Evolutionary conservation across 768 basidiomycete genomes (phyloP).

Genomic region (Leccinum obscurum): DNA sequence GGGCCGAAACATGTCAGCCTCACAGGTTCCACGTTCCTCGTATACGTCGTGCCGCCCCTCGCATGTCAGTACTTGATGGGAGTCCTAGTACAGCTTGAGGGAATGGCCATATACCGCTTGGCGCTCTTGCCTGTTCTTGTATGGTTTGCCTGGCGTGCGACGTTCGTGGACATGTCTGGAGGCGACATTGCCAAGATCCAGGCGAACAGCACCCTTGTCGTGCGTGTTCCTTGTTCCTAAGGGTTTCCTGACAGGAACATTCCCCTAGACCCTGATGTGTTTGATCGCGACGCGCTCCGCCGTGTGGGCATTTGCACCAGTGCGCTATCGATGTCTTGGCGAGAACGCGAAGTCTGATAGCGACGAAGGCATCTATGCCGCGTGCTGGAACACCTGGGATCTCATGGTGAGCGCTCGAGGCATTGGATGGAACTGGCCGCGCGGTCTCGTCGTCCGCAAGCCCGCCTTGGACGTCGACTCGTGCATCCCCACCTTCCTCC

Average conservation of each 20-base stretch:
- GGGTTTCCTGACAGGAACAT: neutral
- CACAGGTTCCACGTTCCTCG: slow-evolving; percentile 27
- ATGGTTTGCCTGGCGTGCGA: slow-evolving; percentile 45
- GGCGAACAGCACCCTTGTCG: slow-evolving; percentile 19
- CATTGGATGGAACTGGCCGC: slow-evolving; percentile 31
- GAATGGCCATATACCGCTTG: slow-evolving; percentile 40
- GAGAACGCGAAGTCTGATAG: neutral
- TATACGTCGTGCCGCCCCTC: slow-evolving; percentile 44
- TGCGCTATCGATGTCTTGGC: slow-evolving; percentile 14
- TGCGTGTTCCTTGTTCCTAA: slow-evolving; percentile 12
- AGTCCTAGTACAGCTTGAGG: slow-evolving; percentile 52
- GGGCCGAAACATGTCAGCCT: slow-evolving; percentile 9
- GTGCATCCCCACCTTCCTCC: slow-evolving; percentile 13
- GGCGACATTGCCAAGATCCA: slow-evolving; percentile 14
- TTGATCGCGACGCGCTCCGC: slow-evolving; percentile 16
- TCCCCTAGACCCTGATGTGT: slow-evolving; percentile 16
- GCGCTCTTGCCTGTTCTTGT: slow-evolving; percentile 49
- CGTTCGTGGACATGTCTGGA: slow-evolving; percentile 23
- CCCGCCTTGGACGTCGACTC: slow-evolving; percentile 8
- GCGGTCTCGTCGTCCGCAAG: slow-evolving; percentile 19
- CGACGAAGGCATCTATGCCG: slow-evolving; percentile 8
- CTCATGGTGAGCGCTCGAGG: slow-evolving; percentile 26
- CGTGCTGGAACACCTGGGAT: slow-evolving; percentile 31
- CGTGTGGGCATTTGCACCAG: slow-evolving; percentile 23
- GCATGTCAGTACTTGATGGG: slow-evolving; percentile 52